Evolutionary conservation across 163 green algal genomes (phyloP).

Genomic region (Volvox carteri): DNA sequence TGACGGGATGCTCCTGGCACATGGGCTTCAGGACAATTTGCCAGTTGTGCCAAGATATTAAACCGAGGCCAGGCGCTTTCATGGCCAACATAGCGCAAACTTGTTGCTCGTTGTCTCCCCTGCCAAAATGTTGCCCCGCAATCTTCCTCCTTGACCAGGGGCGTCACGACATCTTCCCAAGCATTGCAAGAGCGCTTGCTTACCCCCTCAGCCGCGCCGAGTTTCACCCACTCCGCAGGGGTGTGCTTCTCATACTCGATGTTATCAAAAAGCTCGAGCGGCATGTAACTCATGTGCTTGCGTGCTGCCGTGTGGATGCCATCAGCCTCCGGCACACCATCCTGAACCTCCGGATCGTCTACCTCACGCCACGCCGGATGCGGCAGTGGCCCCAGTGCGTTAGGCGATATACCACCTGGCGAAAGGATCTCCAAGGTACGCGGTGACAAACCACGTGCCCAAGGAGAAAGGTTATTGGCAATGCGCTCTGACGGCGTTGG

Average conservation of each 20-base stretch:
- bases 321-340: slow-evolving; percentile 58
- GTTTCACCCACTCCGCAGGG: slow-evolving; percentile 67
- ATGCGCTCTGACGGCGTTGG: slow-evolving; percentile 68
- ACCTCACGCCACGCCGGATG: slow-evolving; percentile 49
- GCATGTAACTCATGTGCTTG: slow-evolving; percentile 70
- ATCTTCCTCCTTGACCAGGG: too few relatives aligned
- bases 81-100: too few relatives aligned
- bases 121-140: too few relatives aligned
- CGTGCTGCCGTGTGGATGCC: slow-evolving; percentile 57
- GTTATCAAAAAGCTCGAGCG: slow-evolving; percentile 77
- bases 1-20: too few relatives aligned
- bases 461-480: slow-evolving; percentile 63
- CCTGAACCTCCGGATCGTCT: slow-evolving; percentile 39
- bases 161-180: too few relatives aligned
- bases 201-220: slow-evolving; percentile 37
- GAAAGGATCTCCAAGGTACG: slow-evolving; percentile 62
- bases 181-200: too few relatives aligned
- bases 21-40: too few relatives aligned
- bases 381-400: slow-evolving; percentile 50
- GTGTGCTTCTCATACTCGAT: slow-evolving; percentile 63
- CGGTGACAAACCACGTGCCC: slow-evolving; percentile 58
- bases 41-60: too few relatives aligned
- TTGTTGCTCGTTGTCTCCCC: too few relatives aligned
- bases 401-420: slow-evolving; percentile 57
- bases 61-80: too few relatives aligned